Percentiles rank a stretch among this genome's conserved stretches.
Conservation (phyloP, 495 filamentous ascomycete genomes). For the Penicillium bovifimosum region DNA sequence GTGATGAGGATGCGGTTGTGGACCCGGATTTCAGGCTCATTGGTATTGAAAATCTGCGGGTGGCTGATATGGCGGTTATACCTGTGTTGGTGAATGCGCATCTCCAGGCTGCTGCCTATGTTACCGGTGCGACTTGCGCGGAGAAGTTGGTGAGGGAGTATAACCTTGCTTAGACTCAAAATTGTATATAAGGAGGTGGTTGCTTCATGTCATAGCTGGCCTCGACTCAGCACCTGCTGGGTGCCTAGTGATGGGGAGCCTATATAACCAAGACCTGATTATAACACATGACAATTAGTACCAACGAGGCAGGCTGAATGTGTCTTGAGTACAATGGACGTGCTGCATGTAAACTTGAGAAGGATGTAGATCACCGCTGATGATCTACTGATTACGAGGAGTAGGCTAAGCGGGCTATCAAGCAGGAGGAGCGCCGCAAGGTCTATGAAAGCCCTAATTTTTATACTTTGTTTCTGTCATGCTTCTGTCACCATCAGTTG, state of each 20-base stretch:
- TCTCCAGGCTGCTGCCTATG: constrained; percentile 25
- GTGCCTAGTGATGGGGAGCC: too few relatives aligned
- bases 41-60: constrained; percentile 49
- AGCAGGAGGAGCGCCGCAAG: constrained; percentile 79
- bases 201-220: too few relatives aligned
- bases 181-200: background rate
- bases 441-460: constrained; percentile 60
- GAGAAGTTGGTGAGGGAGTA: constrained; percentile 25
- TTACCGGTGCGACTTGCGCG: constrained; percentile 20
- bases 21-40: constrained; percentile 46
- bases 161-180: constrained; percentile 4
- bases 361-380: too few relatives aligned
- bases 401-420: constrained; percentile 66
- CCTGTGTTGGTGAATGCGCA: constrained; percentile 41
- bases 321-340: too few relatives aligned
- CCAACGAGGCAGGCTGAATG: too few relatives aligned
- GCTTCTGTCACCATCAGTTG: constrained; percentile 1
- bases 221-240: too few relatives aligned
- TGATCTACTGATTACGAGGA: too few relatives aligned
- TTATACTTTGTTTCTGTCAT: too few relatives aligned
- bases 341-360: too few relatives aligned
- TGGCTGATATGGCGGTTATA: constrained; percentile 56
- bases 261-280: too few relatives aligned
- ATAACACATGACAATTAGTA: too few relatives aligned
- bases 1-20: constrained; percentile 33